These are phyloP conservation scores for Mycena chlorophos DNA, from an alignment of 768 basidiomycete genomes.

Conservation along the genomic window DNA sequence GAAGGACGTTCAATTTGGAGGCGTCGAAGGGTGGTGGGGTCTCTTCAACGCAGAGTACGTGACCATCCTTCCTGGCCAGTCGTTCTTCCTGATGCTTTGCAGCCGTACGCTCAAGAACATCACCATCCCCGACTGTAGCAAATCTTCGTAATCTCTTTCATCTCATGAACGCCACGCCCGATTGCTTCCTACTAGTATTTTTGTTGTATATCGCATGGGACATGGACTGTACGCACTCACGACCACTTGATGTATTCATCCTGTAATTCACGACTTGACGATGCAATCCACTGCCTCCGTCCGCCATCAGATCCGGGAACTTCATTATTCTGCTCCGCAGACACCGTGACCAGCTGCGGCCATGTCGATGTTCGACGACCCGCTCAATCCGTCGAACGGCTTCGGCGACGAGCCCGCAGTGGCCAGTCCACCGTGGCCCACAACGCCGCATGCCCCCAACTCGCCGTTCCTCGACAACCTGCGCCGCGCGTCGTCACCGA, in stretches of 20 bases:
- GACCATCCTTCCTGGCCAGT: slow-evolving; percentile 4
- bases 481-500: slow-evolving; percentile 58
- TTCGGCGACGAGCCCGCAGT: slow-evolving; percentile 58
- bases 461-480: slow-evolving; percentile 68
- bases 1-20: slow-evolving; percentile 68
- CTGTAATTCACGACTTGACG: too few species aligned
- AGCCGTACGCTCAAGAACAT: slow-evolving; percentile 75
- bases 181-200: not conserved
- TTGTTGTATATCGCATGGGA: not conserved
- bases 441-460: slow-evolving; percentile 72
- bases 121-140: slow-evolving; percentile 65
- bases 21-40: slow-evolving; percentile 27
- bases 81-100: not conserved
- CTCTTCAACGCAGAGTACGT: slow-evolving; percentile 25
- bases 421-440: slow-evolving; percentile 70
- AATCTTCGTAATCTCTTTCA: slow-evolving; percentile 2
- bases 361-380: slow-evolving; percentile 61
- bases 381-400: slow-evolving; percentile 57
- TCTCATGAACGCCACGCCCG: not conserved
- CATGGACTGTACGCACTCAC: not conserved
- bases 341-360: not conserved
- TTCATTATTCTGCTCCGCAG: not conserved
- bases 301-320: too few species aligned
- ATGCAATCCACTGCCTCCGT: not conserved
- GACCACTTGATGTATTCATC: too few species aligned